A percentile compares a stretch with the other conserved stretches of the same genome.
Evolutionary conservation across 108 stramenopile genomes (phyloP).

Genomic region (Nitzschia palea): DNA sequence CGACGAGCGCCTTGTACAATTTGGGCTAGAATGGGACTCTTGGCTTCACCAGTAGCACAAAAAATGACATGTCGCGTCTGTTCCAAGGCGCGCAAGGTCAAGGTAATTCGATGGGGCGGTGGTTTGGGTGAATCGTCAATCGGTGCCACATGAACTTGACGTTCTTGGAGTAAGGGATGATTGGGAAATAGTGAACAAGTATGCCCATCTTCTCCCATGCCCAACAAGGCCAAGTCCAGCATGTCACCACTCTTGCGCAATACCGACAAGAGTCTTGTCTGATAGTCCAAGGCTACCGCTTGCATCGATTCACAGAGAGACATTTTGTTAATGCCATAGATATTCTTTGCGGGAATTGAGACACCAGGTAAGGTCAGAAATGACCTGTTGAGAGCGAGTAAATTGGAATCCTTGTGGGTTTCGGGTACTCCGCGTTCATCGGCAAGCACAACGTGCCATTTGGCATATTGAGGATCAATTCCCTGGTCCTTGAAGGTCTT

Average conservation of each 20-base stretch:
- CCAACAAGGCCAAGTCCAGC: constrained; percentile 92
- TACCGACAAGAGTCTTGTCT: neutral
- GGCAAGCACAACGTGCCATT: constrained; percentile 89
- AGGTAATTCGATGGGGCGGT: constrained; percentile 89
- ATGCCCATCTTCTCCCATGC: constrained; percentile 97
- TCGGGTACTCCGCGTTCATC: constrained; percentile 93
- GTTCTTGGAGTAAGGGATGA: constrained; percentile 78
- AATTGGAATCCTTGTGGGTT: constrained; percentile 81
- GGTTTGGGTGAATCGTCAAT: constrained; percentile 97
- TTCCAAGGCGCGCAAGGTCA: constrained; percentile 81
- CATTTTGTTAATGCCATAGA: constrained; percentile 71
- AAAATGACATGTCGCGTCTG: constrained; percentile 70
- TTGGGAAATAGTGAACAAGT: constrained; percentile 94
- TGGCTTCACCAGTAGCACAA: constrained; percentile 76
- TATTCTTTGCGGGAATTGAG: constrained; percentile 54
- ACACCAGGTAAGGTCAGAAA: constrained; percentile 43
- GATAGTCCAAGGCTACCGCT: neutral
- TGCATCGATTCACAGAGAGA: constrained; percentile 21
- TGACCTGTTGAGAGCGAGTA: constrained; percentile 50
- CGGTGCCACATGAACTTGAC: constrained; percentile 56
- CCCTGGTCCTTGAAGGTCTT: constrained; percentile 30
- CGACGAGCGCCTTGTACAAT: constrained; percentile 38
- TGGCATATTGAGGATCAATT: constrained; percentile 47
- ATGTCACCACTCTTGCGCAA: constrained; percentile 17
- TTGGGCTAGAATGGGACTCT: constrained; percentile 56